Percentiles rank a stretch among this genome's conserved stretches.
These are phyloP conservation scores for Triticum monococcum DNA, from an alignment of 176 grass and related monocot genomes.

Conservation along the genomic window DNA sequence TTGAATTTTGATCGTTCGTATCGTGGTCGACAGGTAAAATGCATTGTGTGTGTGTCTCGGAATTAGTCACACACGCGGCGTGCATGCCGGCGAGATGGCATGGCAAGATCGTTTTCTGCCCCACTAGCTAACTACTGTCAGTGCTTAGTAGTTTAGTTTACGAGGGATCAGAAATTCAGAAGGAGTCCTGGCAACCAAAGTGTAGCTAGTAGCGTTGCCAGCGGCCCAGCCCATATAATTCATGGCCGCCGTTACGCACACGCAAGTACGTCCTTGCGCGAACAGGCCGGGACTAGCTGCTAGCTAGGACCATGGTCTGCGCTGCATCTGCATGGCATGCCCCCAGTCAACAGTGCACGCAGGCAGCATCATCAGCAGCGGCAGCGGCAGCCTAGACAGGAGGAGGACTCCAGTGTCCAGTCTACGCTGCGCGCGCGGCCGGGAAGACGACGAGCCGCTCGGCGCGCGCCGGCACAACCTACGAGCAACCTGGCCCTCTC, in stretches of 20 bases:
- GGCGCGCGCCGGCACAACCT: background rate
- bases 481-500: background rate
- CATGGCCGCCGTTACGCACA: background rate
- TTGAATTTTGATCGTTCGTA: too few relatives aligned
- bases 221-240: background rate
- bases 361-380: background rate
- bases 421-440: background rate
- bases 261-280: too few relatives aligned
- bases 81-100: background rate
- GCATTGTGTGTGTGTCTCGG: background rate
- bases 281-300: background rate
- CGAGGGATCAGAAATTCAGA: too few relatives aligned
- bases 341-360: conserved; percentile 7
- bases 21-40: too few relatives aligned
- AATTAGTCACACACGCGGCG: background rate
- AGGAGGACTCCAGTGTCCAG: conserved; percentile 5
- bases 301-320: background rate
- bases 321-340: background rate
- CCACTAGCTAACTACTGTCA: background rate
- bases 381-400: conserved; percentile 15
- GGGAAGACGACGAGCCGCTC: background rate
- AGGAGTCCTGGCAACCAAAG: too few relatives aligned
- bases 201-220: background rate
- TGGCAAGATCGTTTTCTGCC: background rate
- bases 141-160: too few relatives aligned